These are phyloP conservation scores for Saprolegnia parasitica DNA, from an alignment of 352 stramenopile species.

Conservation along the genomic window DNA sequence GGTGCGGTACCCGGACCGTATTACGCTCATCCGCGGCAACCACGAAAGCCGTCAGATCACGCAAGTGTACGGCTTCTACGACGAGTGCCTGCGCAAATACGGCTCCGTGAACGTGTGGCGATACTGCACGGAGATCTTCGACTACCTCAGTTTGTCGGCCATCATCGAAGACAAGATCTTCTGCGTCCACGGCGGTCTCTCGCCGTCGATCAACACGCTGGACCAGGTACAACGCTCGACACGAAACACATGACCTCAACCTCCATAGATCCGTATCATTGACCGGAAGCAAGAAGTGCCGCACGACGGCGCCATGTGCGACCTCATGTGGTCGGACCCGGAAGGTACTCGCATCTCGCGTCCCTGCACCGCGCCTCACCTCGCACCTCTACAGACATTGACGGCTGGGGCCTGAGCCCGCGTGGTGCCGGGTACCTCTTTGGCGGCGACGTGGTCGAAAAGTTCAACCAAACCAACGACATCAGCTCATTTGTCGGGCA, in stretches of 20 bases:
- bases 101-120: conserved; percentile 98
- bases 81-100: conserved; percentile 98
- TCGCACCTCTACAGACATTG: conserved; percentile 91
- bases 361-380: conserved; percentile 40
- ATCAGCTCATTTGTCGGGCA: conserved; percentile 96
- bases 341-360: conserved; percentile 38
- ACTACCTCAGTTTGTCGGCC: conserved; percentile 97
- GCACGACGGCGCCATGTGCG: conserved; percentile 98
- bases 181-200: conserved; percentile 98
- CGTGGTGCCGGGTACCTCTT: conserved; percentile 98
- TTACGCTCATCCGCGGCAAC: conserved; percentile 99
- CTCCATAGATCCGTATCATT: conserved; percentile 69
- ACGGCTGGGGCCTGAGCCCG: conserved; percentile 97
- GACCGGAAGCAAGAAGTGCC: conserved; percentile 99
- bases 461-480: conserved; percentile 99
- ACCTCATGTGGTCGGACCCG: conserved; percentile 94
- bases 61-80: conserved; percentile 99
- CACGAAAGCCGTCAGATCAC: conserved; percentile 99
- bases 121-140: conserved; percentile 99
- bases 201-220: conserved; percentile 85
- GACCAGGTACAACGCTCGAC: conserved; percentile 52
- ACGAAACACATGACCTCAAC: not conserved
- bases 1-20: conserved; percentile 97
- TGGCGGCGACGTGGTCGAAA: conserved; percentile 96
- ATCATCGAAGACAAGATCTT: conserved; percentile 99